Evolutionary conservation across 2,329 filamentous ascomycete genomes (phyloP), one percentile per base, ranked within the genome.

Genomic region (Colletotrichum chrysophilum): DNA sequence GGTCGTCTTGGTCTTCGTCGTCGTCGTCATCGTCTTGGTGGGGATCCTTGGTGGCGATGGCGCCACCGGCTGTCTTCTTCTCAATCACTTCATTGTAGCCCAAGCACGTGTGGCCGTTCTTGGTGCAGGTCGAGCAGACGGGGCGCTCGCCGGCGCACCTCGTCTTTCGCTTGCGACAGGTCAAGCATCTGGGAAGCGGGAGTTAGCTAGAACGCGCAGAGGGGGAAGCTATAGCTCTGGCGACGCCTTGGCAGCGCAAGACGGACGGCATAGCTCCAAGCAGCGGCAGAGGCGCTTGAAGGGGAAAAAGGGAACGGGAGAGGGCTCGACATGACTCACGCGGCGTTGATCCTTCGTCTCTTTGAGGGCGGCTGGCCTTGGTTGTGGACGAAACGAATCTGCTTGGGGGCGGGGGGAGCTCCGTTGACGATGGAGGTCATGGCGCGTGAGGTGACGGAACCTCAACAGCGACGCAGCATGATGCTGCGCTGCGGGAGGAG

Each of bases 291-390:
- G 24, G 71, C 32, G 28, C 28, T 36, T 61, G 70, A 48, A 32
- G 52, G 38, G n/a, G 21, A 8, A 43, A 66, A 38, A 48, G 34
- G 7, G 43, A 8, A n/a, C 13, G 32, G 13, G 32, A 32, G 60
- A 28, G 16, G 36, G 74, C 52, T 66, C 65, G 58, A 38, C 56
- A 71, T 26, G 70, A 89, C 92, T 84, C 89, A 94, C 91, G 94
- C 94, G 80, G 94, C 93, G 85, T 93, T 95, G 81, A 96, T 94
- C 80, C 94, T 90, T 82, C 94, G 90, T 80, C 94, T 89, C 85
- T 96, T 96, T 30, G 93, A 93, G 77, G 94, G 94, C 65, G 94
- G 94, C 78, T 95, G 93, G 77, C 94, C 94, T 85, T 96, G 94
- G 80, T 93, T 95, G 78, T 95, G 94, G 79, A 96, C 94, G 83